Conservation (phyloP, 1,284 basidiomycete genomes). For the Malassezia arunalokei region DNA sequence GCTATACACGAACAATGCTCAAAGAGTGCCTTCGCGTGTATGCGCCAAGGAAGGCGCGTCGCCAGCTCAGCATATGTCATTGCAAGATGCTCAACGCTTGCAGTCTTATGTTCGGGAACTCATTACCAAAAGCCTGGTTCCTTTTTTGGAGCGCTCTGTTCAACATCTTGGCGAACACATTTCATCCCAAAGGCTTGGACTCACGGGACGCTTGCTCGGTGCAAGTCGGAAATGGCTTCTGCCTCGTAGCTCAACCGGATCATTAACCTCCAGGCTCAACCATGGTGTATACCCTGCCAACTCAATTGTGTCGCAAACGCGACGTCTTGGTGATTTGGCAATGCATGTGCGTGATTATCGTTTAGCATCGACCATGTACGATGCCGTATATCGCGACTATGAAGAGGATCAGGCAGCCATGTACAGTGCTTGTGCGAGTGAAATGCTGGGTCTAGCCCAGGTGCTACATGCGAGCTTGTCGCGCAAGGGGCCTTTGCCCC, state of each 20-base stretch:
- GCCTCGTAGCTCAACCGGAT: not conserved
- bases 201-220: conserved; percentile 63
- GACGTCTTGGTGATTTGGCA: conserved; percentile 82
- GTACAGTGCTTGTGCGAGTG: conserved; percentile 35
- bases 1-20: not conserved
- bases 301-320: conserved; percentile 49
- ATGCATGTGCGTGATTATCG: conserved; percentile 83
- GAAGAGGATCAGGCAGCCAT: conserved; percentile 31
- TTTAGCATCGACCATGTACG: conserved; percentile 73
- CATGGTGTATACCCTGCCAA: conserved; percentile 48
- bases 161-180: conserved; percentile 86
- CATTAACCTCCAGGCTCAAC: not conserved
- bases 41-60: not conserved
- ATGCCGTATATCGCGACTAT: conserved; percentile 55
- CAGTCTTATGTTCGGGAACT: conserved; percentile 78
- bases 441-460: conserved; percentile 7
- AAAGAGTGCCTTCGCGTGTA: not conserved
- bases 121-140: conserved; percentile 74
- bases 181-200: conserved; percentile 66
- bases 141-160: conserved; percentile 91
- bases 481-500: conserved; percentile 18
- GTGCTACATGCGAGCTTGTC: conserved; percentile 15
- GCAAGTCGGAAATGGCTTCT: conserved; percentile 52
- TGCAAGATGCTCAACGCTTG: conserved; percentile 67
- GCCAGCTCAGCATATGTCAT: conserved; percentile 49